Evolutionary conservation across 2,329 filamentous ascomycete genomes (phyloP).

Genomic region (Beauveria sp.): DNA sequence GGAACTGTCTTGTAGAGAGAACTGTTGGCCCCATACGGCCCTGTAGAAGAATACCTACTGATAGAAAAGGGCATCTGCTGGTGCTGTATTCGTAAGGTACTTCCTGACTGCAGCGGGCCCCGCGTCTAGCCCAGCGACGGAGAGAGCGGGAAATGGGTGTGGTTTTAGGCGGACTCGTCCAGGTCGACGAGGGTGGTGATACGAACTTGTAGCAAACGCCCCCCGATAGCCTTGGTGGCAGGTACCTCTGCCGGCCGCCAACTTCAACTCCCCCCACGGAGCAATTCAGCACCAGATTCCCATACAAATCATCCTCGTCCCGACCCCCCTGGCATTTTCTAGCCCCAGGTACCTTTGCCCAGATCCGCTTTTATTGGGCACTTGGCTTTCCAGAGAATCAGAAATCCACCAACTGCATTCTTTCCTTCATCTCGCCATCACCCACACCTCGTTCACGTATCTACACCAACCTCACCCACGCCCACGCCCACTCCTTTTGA

Average conservation of each 20-base stretch:
- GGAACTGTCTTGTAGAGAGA: too few relatives aligned
- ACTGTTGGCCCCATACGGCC: too few relatives aligned
- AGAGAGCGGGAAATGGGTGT: conserved; percentile 1
- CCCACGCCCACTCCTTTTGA: too few relatives aligned
- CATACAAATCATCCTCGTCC: not conserved
- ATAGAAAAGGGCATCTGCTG: too few relatives aligned
- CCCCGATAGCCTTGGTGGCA: conserved; percentile 4
- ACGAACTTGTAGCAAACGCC: not conserved
- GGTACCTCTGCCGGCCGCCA: not conserved
- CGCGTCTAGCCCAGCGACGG: not conserved
- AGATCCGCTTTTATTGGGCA: not conserved
- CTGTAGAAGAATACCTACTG: too few relatives aligned
- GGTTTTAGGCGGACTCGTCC: not conserved
- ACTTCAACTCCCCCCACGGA: not conserved
- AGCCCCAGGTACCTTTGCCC: not conserved
- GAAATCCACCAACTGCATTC: conserved; percentile 2
- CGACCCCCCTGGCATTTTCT: conserved; percentile 1
- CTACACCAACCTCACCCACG: too few relatives aligned
- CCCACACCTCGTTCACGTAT: too few relatives aligned
- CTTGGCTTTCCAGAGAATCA: not conserved
- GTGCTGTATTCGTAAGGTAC: too few relatives aligned
- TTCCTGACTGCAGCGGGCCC: too few relatives aligned
- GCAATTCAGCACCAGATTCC: not conserved
- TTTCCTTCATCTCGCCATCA: not conserved
- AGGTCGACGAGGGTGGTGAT: not conserved